Percentiles rank a stretch among this genome's conserved stretches.
Conservation (phyloP, 2,329 filamentous ascomycete species). For the Alternaria ventricosa region DNA sequence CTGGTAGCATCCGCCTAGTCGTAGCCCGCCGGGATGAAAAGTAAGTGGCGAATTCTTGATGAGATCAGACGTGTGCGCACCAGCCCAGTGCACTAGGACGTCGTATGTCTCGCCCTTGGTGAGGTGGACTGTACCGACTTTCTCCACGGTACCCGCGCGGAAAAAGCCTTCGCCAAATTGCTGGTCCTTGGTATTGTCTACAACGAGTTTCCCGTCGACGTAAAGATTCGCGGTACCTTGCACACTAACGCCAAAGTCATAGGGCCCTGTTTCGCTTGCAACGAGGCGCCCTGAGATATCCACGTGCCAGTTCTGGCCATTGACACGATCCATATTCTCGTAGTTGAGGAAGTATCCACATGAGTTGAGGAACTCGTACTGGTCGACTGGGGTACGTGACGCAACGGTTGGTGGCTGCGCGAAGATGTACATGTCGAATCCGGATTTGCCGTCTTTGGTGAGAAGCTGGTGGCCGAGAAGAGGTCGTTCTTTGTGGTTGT, state of each 20-base stretch:
- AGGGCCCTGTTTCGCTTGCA: conserved; percentile 9
- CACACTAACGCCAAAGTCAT: conserved; percentile 17
- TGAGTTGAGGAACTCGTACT: conserved; percentile 6
- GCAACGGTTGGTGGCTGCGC: background rate
- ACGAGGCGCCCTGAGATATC: conserved; percentile 19
- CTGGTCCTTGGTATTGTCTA: conserved; percentile 57
- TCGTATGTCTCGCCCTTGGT: conserved; percentile 63
- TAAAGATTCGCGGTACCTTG: conserved; percentile 40
- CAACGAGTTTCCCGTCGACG: conserved; percentile 45
- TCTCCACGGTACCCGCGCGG: conserved; percentile 67
- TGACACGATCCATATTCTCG: background rate
- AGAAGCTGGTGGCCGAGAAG: background rate
- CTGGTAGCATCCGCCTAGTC: conserved; percentile 64
- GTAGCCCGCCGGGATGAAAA: conserved; percentile 59
- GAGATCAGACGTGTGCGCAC: background rate
- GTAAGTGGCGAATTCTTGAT: background rate
- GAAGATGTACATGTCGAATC: background rate
- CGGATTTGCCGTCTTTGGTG: background rate
- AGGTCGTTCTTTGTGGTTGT: background rate
- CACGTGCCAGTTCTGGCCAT: background rate
- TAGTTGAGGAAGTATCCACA: background rate
- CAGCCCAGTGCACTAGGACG: conserved; percentile 9
- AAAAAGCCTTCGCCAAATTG: conserved; percentile 60
- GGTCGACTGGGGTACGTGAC: background rate
- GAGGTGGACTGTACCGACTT: conserved; percentile 62